These are phyloP conservation scores for Kwoniella sp. DNA, from an alignment of 768 basidiomycete species.

Conservation along the genomic window DNA sequence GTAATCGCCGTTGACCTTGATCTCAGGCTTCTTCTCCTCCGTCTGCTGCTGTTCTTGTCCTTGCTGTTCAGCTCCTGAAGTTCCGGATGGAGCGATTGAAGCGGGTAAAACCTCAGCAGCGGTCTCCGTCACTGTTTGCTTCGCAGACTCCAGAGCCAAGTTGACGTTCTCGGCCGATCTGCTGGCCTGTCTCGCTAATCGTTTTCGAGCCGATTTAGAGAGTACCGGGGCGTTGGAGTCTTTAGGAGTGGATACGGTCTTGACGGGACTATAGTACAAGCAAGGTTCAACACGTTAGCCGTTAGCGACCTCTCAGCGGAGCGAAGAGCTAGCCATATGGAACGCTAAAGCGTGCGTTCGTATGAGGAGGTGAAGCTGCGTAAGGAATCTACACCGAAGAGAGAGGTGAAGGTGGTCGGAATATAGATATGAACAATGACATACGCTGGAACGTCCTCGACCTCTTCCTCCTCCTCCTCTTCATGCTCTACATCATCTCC, in stretches of 20 bases:
- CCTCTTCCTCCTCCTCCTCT: slow-evolving; percentile 35
- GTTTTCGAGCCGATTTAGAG: slow-evolving; percentile 39
- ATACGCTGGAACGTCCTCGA: slow-evolving; percentile 24
- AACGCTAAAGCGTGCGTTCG: no score
- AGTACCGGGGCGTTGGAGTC: slow-evolving; percentile 5
- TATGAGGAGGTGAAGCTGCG: no score
- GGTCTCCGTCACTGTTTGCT: background rate
- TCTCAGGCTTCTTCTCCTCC: slow-evolving; percentile 3
- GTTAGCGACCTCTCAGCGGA: background rate
- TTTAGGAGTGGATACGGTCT: background rate
- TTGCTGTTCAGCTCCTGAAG: background rate
- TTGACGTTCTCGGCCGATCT: slow-evolving; percentile 20
- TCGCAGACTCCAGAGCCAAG: slow-evolving; percentile 7
- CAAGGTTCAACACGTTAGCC: no score
- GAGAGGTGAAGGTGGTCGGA: no score
- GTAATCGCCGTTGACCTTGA: slow-evolving; percentile 3
- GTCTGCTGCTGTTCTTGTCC: background rate
- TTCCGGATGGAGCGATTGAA: background rate
- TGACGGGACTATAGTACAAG: background rate
- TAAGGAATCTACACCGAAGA: no score
- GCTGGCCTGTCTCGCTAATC: slow-evolving; percentile 30
- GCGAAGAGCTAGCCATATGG: no score
- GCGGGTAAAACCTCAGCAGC: slow-evolving; percentile 13
- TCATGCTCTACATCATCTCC: slow-evolving; percentile 27
- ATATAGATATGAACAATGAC: no score